These are phyloP conservation scores for Rhizopogon roseolus DNA, from an alignment of 768 basidiomycete genomes.

Conservation along the genomic window DNA sequence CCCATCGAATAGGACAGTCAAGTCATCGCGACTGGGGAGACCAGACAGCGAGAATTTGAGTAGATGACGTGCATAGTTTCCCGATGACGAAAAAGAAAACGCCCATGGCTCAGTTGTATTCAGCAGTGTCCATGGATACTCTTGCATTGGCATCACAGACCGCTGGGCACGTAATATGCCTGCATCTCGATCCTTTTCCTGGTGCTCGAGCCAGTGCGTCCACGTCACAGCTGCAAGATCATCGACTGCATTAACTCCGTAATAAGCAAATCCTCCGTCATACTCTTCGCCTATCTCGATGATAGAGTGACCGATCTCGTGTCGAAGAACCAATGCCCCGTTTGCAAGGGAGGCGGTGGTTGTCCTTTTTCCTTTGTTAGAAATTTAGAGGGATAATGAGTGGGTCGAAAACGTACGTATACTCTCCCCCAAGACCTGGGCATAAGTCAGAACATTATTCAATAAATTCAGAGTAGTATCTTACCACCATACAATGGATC, in stretches of 20 bases:
- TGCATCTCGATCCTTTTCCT: constrained; percentile 10
- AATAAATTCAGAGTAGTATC: constrained; percentile 7
- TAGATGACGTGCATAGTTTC: constrained; percentile 54
- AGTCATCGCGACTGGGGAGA: constrained; percentile 46
- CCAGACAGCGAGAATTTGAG: constrained; percentile 74
- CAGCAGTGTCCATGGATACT: constrained; percentile 72
- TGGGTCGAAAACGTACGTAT: constrained; percentile 51
- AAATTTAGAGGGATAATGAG: neutral
- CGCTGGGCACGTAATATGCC: constrained; percentile 47
- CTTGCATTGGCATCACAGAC: constrained; percentile 70
- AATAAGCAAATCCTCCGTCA: constrained; percentile 73
- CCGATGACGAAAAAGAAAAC: constrained; percentile 58
- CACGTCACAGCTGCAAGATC: constrained; percentile 48
- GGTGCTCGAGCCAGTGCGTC: constrained; percentile 63
- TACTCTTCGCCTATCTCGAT: constrained; percentile 81
- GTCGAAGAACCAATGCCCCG: constrained; percentile 69
- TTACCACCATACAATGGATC: constrained; percentile 76
- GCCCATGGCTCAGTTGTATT: constrained; percentile 57
- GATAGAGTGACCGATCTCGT: constrained; percentile 78
- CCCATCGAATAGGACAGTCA: constrained; percentile 60
- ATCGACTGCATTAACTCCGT: constrained; percentile 58
- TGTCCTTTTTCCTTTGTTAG: constrained; percentile 38
- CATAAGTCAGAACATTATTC: neutral
- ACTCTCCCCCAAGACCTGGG: constrained; percentile 69
- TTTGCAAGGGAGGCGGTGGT: constrained; percentile 73